These are phyloP conservation scores for Xylariaceae sp. DNA, from an alignment of 2,329 filamentous ascomycete genomes.

Conservation along the genomic window DNA sequence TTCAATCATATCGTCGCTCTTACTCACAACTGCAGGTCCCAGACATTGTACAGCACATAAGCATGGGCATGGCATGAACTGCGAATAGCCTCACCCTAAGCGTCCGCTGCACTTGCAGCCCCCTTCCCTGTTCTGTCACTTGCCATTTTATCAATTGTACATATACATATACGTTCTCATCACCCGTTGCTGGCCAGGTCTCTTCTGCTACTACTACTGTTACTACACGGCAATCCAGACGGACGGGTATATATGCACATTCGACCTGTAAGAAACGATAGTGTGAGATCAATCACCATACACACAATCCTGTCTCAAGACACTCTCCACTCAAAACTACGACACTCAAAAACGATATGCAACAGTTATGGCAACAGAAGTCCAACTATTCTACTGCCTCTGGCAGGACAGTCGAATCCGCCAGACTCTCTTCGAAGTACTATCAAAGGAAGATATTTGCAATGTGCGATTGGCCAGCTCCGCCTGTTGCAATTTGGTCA, in stretches of 20 bases:
- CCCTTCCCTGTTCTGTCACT: conserved; percentile 15
- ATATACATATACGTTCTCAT: conserved; percentile 7
- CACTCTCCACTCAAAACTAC: conserved; percentile 16
- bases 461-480: conserved; percentile 63
- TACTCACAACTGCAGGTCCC: conserved; percentile 16
- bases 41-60: conserved; percentile 12
- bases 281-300: conserved; percentile 9
- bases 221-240: too few relatives aligned
- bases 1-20: conserved; percentile 17
- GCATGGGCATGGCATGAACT: conserved; percentile 28
- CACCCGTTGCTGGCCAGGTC: too few relatives aligned
- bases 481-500: conserved; percentile 66
- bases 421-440: conserved; percentile 45
- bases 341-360: conserved; percentile 41
- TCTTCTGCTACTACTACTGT: too few relatives aligned
- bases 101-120: conserved; percentile 19
- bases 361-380: conserved; percentile 48
- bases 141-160: conserved; percentile 12
- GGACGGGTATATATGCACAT: too few relatives aligned
- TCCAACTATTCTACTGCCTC: conserved; percentile 52
- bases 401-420: conserved; percentile 51
- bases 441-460: conserved; percentile 51
- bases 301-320: conserved; percentile 12
- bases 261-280: conserved; percentile 9
- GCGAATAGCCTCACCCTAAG: conserved; percentile 32